Evolutionary conservation across 805 yeast genomes (phyloP).

Genomic region (Saturnispora sekii): DNA sequence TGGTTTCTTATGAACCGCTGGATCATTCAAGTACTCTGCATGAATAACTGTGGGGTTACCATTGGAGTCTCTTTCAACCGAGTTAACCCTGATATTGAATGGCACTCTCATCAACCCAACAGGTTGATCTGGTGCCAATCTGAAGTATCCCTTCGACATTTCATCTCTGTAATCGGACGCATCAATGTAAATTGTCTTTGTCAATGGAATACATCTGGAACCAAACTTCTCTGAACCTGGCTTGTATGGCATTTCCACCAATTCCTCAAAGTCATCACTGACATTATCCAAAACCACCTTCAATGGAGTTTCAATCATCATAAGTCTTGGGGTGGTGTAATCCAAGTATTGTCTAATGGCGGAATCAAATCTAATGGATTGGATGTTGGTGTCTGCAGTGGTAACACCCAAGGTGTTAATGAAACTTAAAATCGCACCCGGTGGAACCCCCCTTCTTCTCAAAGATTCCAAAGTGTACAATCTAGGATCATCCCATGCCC

Average conservation of each 20-base stretch:
- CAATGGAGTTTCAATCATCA: conserved; percentile 86
- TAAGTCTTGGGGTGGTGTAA: conserved; percentile 84
- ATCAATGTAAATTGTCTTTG: conserved; percentile 75
- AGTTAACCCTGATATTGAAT: conserved; percentile 61
- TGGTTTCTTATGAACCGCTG: conserved; percentile 56
- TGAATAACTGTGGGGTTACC: conserved; percentile 65
- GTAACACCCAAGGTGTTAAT: conserved; percentile 96
- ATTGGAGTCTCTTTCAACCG: conserved; percentile 47
- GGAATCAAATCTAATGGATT: conserved; percentile 79
- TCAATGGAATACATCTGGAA: conserved; percentile 63
- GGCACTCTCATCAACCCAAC: conserved; percentile 95
- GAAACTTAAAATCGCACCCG: conserved; percentile 91
- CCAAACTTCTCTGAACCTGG: conserved; percentile 77
- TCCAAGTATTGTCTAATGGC: conserved; percentile 84
- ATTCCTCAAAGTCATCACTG: conserved; percentile 61
- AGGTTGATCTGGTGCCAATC: conserved; percentile 88
- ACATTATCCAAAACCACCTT: conserved; percentile 76
- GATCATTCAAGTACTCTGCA: conserved; percentile 69
- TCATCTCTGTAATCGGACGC: conserved; percentile 75
- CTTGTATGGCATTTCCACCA: conserved; percentile 75
- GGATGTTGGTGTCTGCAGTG: conserved; percentile 85
- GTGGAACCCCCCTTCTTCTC: conserved; percentile 97
- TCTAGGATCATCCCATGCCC: conserved; percentile 99
- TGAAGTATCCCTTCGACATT: conserved; percentile 65
- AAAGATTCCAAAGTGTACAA: conserved; percentile 89